Evolutionary conservation across 768 basidiomycete genomes (phyloP).

Genomic region (Kwoniella sp.): DNA sequence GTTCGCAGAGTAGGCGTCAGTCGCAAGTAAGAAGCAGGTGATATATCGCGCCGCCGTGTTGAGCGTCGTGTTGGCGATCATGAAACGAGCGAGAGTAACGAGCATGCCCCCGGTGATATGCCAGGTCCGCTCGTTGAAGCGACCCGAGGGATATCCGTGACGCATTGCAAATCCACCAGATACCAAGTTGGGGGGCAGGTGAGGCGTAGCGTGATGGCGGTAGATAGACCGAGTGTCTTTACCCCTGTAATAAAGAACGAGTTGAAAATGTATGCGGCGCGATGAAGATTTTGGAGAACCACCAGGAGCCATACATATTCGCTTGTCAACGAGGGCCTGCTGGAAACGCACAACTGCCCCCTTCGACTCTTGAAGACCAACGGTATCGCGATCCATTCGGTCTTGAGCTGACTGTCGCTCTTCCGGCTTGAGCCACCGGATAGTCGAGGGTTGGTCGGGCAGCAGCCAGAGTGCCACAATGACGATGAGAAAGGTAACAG

Average conservation of each 20-base stretch:
- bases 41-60: constrained; percentile 31
- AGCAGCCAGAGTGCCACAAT: constrained; percentile 27
- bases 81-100: constrained; percentile 30
- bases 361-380: constrained; percentile 14
- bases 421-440: constrained; percentile 30
- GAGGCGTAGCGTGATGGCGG: constrained; percentile 27
- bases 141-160: constrained; percentile 26
- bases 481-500: constrained; percentile 23
- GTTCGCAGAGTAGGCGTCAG: constrained; percentile 11
- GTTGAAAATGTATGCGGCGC: constrained; percentile 26
- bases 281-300: constrained; percentile 24
- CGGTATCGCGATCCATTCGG: constrained; percentile 21
- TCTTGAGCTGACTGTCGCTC: constrained; percentile 23
- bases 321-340: constrained; percentile 25
- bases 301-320: constrained; percentile 32
- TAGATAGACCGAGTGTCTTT: constrained; percentile 30
- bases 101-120: constrained; percentile 32
- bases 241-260: constrained; percentile 40
- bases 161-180: constrained; percentile 20
- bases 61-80: constrained; percentile 25
- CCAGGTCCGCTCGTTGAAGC: constrained; percentile 37
- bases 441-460: constrained; percentile 31
- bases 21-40: constrained; percentile 20
- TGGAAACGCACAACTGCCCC: constrained; percentile 20
- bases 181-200: constrained; percentile 37